These are phyloP conservation scores for Penicillium sp. DNA, from an alignment of 2,329 filamentous ascomycete genomes.

Conservation along the genomic window DNA sequence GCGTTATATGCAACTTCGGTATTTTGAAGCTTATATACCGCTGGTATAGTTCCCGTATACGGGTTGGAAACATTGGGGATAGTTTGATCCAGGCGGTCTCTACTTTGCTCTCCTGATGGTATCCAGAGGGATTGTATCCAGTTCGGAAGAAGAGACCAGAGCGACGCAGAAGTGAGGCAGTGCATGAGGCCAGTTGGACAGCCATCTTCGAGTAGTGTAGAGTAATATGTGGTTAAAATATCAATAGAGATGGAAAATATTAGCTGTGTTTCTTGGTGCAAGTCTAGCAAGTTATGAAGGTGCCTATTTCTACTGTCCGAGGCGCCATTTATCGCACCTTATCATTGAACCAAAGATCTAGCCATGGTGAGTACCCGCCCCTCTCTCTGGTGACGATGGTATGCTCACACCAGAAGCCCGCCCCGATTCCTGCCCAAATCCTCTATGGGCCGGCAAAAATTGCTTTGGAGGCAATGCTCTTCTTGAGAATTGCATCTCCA, in stretches of 20 bases:
- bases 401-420: no score
- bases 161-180: not conserved
- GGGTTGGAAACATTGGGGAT: not conserved
- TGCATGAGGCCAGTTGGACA: not conserved
- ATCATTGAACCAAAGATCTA: no score
- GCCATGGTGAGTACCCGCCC: no score
- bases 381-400: no score
- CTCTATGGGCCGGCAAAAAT: no score
- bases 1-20: not conserved
- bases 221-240: not conserved
- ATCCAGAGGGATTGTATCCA: not conserved
- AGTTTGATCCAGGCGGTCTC: not conserved
- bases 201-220: not conserved
- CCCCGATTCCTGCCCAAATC: no score
- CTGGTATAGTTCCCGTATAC: not conserved
- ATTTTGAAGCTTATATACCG: not conserved
- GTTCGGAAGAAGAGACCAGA: slow-evolving; percentile 2
- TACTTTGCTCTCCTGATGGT: not conserved
- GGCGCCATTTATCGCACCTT: no score
- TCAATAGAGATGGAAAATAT: not conserved
- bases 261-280: not conserved
- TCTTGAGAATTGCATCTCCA: no score
- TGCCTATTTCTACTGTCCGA: no score
- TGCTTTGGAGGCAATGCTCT: no score
- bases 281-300: no score